A percentile compares a stretch with the other conserved stretches of the same genome.
These are phyloP conservation scores for Blastobotrys persicus DNA, from an alignment of 1,139 yeast species.

Conservation along the genomic window DNA sequence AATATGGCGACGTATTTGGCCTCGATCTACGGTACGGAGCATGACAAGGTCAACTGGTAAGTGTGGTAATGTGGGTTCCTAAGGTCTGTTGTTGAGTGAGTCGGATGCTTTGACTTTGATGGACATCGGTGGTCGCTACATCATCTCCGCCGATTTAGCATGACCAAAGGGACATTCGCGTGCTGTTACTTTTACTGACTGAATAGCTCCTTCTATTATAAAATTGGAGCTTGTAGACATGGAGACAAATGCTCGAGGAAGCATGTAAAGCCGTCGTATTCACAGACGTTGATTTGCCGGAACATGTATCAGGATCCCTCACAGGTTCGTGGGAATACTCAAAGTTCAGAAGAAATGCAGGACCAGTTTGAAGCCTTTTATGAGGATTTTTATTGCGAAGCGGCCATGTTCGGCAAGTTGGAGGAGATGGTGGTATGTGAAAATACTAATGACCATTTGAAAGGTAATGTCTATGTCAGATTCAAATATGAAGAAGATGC, in stretches of 20 bases:
- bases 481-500: slow-evolving; percentile 60
- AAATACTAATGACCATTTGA: slow-evolving; percentile 74
- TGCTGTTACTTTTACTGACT: too few relatives aligned
- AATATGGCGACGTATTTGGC: slow-evolving; percentile 41
- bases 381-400: slow-evolving; percentile 69
- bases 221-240: slow-evolving; percentile 92
- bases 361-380: slow-evolving; percentile 62
- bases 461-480: slow-evolving; percentile 79
- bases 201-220: slow-evolving; percentile 64
- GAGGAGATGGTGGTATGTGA: slow-evolving; percentile 73
- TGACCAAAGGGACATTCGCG: too few relatives aligned
- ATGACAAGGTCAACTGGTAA: slow-evolving; percentile 45
- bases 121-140: too few relatives aligned
- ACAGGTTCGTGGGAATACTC: slow-evolving; percentile 26
- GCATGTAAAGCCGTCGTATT: slow-evolving; percentile 68
- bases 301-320: slow-evolving; percentile 61
- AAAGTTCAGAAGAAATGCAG: slow-evolving; percentile 45
- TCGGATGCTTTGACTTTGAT: too few relatives aligned
- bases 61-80: too few relatives aligned
- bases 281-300: slow-evolving; percentile 64
- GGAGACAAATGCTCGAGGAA: slow-evolving; percentile 83
- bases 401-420: slow-evolving; percentile 59
- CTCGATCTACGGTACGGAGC: slow-evolving; percentile 44
- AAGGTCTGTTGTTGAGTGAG: too few relatives aligned
- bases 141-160: too few relatives aligned